phyloP scores from a whole-genome alignment of 2,329 filamentous ascomycete species.

The Metarhizium album region DNA sequence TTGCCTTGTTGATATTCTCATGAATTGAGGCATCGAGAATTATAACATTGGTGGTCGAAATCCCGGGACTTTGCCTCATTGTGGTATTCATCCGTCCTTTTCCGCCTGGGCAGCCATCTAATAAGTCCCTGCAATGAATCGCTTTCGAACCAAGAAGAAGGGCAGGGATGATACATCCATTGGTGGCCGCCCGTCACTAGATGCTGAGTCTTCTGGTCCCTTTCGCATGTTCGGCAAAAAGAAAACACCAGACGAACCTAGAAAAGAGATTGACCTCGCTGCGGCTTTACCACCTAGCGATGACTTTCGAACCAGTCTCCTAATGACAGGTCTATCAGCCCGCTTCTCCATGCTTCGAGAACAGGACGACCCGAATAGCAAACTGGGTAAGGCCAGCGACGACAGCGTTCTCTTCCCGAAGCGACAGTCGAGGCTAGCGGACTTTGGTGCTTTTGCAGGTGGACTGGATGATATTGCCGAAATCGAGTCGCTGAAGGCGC shows the following conservation, averaged over 20 bases:
- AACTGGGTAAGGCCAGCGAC: slow-evolving; percentile 87
- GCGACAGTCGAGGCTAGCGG: slow-evolving; percentile 64
- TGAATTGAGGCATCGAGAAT: not conserved
- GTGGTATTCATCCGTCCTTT: not conserved
- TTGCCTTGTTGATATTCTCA: not conserved
- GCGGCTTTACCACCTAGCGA: slow-evolving; percentile 69
- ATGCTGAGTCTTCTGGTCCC: slow-evolving; percentile 41
- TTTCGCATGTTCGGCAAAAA: slow-evolving; percentile 47
- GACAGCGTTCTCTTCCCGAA: slow-evolving; percentile 84
- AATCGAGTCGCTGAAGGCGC: slow-evolving; percentile 66
- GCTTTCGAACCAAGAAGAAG: slow-evolving; percentile 66
- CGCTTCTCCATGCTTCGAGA: slow-evolving; percentile 95
- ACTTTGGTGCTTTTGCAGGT: slow-evolving; percentile 49
- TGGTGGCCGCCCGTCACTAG: slow-evolving; percentile 39
- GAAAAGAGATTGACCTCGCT: slow-evolving; percentile 60
- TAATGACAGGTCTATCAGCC: slow-evolving; percentile 91
- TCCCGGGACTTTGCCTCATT: not conserved
- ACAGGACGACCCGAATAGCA: slow-evolving; percentile 82
- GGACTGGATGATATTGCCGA: slow-evolving; percentile 78
- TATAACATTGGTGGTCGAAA: not conserved
- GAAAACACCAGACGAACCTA: slow-evolving; percentile 44
- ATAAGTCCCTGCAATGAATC: slow-evolving; percentile 44
- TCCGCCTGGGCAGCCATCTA: not conserved
- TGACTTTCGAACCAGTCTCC: slow-evolving; percentile 87
- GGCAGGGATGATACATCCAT: slow-evolving; percentile 43